These are phyloP conservation scores for Purshia tridentata DNA, from an alignment of 306 rosid genomes.

Conservation along the genomic window DNA sequence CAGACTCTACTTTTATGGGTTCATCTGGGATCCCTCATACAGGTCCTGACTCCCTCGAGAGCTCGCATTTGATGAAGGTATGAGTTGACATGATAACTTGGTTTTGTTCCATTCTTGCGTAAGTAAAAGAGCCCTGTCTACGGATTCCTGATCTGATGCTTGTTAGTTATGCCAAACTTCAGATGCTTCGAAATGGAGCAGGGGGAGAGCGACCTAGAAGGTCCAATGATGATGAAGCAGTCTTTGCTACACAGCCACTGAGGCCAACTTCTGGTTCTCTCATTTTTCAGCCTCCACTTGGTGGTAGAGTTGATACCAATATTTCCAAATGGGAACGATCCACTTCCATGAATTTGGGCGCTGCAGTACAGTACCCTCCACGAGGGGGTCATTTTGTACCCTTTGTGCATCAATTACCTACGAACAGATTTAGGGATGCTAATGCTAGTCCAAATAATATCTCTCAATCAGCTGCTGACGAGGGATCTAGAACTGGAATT, in stretches of 20 bases:
- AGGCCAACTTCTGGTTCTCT: conserved; percentile 63
- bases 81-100: conserved; percentile 6
- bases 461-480: conserved; percentile 92
- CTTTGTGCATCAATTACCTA: conserved; percentile 56
- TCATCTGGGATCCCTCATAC: conserved; percentile 57
- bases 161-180: conserved; percentile 22
- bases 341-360: conserved; percentile 57
- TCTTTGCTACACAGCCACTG: conserved; percentile 60
- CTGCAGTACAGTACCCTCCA: conserved; percentile 61
- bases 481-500: conserved; percentile 96
- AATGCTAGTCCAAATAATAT: conserved; percentile 69
- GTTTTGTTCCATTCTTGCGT: conserved; percentile 17
- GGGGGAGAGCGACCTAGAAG: conserved; percentile 74
- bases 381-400: conserved; percentile 59
- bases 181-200: conserved; percentile 66
- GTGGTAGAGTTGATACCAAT: conserved; percentile 49
- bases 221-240: conserved; percentile 65
- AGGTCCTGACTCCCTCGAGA: conserved; percentile 70
- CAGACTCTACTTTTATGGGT: conserved; percentile 72
- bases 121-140: background rate
- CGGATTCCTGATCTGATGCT: conserved; percentile 23
- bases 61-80: conserved; percentile 82
- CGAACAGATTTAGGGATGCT: conserved; percentile 66
- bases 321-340: conserved; percentile 65
- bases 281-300: conserved; percentile 62